Evolutionary conservation across 2,329 filamentous ascomycete species (phyloP), one percentile per base, ranked within the genome.

Genomic region (Alternaria novae-zelandiae): DNA sequence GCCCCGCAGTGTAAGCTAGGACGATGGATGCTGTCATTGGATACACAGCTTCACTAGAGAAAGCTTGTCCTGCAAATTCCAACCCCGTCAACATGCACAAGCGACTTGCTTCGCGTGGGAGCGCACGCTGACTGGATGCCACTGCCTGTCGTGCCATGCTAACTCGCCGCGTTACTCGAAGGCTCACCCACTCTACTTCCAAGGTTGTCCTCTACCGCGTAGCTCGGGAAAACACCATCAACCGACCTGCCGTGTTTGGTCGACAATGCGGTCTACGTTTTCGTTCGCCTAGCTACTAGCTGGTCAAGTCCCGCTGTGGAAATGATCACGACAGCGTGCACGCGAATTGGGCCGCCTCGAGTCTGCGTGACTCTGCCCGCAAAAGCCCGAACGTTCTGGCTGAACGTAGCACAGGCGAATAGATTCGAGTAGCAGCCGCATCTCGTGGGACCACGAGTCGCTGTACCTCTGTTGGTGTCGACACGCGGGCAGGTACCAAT

Each of bases 1-100:
- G 68, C 56, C 49, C 66, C 68, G 45, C 59, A 63, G 46, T 63
- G 68, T 70, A 65, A 61, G 66, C 73, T 72, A 70, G 62, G 49
- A 17, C 12, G 59, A 59, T 74, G 54, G 55, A 57, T 67, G 61
- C 55, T 64, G 49, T 67, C 43, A 79, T 79, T 79, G 77, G 78
- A 59, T 46, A 50, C 8, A 4, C 43, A 36, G 46, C 41, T 55
- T 54, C 54, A 66, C 69, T 74, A 75, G 68, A 61, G 69, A 76
- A 78, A 77, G 75, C 77, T 79, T 79, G 73, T 75, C 72, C 70
- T 77, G 75, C 77, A 75, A 71, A 73, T 70, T 66, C 70, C 71
- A 69, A 72, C 70, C 69, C 68, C 65, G 70, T 57, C 68, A 56
- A 69, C 69, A 67, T 70, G 61, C 65, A 70, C 64, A 59, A 68